phyloP scores from a whole-genome alignment of 441 rosid genomes.

The Euphorbia celastroides region DNA sequence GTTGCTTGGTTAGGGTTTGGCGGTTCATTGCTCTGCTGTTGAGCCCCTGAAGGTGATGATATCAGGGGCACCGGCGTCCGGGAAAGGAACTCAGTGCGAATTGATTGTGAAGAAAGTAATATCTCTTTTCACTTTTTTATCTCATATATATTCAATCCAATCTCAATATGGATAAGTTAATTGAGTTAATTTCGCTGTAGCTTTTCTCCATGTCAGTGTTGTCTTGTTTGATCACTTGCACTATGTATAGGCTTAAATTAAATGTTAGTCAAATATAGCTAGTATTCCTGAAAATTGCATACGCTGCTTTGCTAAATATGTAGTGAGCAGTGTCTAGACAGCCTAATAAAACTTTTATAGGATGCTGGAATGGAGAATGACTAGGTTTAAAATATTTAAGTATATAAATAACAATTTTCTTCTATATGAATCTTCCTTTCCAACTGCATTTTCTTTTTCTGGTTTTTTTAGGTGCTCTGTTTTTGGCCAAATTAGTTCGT shows the following conservation, averaged over 20 bases:
- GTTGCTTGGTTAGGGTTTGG: constrained; percentile 28
- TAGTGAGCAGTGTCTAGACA: neutral
- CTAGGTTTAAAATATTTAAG: no score
- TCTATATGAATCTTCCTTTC: no score
- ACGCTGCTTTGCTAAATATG: neutral
- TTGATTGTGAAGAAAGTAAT: constrained; percentile 72
- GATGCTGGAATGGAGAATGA: neutral
- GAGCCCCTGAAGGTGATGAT: constrained; percentile 90
- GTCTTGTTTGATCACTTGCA: neutral
- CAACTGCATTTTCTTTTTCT: neutral
- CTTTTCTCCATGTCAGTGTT: neutral
- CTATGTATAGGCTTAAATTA: neutral
- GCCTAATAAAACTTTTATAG: neutral
- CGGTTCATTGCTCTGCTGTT: constrained; percentile 43
- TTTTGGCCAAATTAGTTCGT: neutral
- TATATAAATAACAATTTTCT: neutral
- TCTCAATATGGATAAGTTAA: neutral
- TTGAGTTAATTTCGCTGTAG: neutral
- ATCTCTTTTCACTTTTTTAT: neutral
- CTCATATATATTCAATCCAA: neutral
- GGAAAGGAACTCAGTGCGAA: constrained; percentile 93
- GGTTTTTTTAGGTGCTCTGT: neutral
- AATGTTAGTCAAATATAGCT: neutral
- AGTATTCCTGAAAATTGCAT: neutral
- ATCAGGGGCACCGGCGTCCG: constrained; percentile 91